Evolutionary conservation across 345 rosid genomes (phyloP), one percentile per base, ranked within the genome.

Genomic region (Gynandropsis gynandra): DNA sequence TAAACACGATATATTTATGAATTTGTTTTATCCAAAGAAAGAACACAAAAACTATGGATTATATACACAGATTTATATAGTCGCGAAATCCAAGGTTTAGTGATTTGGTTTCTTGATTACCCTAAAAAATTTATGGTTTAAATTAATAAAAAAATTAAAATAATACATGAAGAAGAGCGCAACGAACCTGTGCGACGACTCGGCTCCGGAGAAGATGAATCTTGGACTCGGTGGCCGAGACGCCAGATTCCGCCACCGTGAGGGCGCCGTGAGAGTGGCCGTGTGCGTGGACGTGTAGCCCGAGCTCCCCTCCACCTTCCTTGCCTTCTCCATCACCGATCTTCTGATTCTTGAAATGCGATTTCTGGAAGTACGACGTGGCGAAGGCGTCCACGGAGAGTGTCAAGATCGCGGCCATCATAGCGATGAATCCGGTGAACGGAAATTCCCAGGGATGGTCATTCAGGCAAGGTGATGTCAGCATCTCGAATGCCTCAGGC

Each of bases 101-200:
- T 29, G 58, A n/a, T 31, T 17, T 27, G 41, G 47, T 12, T 50
- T 13, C 20, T 17, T 17, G 16, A 12, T 45, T 5, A 24, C 29
- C 29, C 29, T 5, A 2, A 2, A 24, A 2, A 24, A 24, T 2
- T 24, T 24, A 24, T 24, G 5, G 29, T 2, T 24, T 24, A 2
- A 35, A 42, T 29, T 3, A 44, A 9, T 16, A 60, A n/a, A n/a
- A n/a, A n/a, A 35, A 61, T 9, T 13, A 42, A 54, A 63, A 52
- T 9, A 48, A 16, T 46, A 12, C 14, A 39, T 4, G 34, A 27
- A 42, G 40, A 49, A 51, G 33, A 50, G 40, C 5, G 35, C 27
- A 53, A 52, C 64, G 40, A 58, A 65, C 94, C 49, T 77, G 80
- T 4, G 87, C 80, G 33, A 76, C 45, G 46, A 85, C 32, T 18